These are phyloP conservation scores for Ensete ventricosum DNA, from an alignment of 176 grass and related monocot genomes.

Conservation along the genomic window DNA sequence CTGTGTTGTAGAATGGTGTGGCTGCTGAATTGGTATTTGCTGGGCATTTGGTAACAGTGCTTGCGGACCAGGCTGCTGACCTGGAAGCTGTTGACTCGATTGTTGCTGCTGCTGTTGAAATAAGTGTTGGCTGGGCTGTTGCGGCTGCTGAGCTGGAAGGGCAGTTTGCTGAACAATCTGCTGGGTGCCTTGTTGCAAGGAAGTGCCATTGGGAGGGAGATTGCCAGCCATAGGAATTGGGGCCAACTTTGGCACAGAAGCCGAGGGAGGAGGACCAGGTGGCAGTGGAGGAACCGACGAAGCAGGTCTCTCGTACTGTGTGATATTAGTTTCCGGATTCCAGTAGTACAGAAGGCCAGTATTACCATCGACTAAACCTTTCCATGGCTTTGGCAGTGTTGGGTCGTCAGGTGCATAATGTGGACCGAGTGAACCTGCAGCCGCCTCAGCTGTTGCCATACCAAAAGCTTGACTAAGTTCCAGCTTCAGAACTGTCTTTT, in stretches of 20 bases:
- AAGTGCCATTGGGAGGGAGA: constrained; percentile 2
- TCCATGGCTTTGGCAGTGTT: constrained; percentile 70
- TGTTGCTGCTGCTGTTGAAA: constrained; percentile 32
- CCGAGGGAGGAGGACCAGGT: constrained; percentile 18
- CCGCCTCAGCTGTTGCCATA: constrained; percentile 51
- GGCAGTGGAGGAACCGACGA: constrained; percentile 23
- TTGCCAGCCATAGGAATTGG: constrained; percentile 21
- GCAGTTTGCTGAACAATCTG: constrained; percentile 23
- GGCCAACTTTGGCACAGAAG: constrained; percentile 20
- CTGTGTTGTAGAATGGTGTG: constrained; percentile 38
- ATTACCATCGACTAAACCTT: constrained; percentile 59
- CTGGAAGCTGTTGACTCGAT: constrained; percentile 1
- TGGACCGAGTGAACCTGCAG: constrained; percentile 37
- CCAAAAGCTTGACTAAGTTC: background rate
- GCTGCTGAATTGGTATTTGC: constrained; percentile 30
- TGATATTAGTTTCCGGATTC: constrained; percentile 90
- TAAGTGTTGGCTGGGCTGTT: constrained; percentile 28
- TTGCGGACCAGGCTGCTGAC: constrained; percentile 26
- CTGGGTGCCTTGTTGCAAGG: constrained; percentile 25
- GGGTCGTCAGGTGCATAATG: constrained; percentile 85
- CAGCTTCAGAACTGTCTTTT: background rate
- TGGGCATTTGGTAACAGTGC: constrained; percentile 31
- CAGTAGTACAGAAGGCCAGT: constrained; percentile 74
- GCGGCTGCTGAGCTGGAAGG: constrained; percentile 17
- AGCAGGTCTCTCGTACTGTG: constrained; percentile 70